Base-by-base conservation (phyloP, 2,329 filamentous ascomycete species). In the Aspergillus unguis region DNA sequence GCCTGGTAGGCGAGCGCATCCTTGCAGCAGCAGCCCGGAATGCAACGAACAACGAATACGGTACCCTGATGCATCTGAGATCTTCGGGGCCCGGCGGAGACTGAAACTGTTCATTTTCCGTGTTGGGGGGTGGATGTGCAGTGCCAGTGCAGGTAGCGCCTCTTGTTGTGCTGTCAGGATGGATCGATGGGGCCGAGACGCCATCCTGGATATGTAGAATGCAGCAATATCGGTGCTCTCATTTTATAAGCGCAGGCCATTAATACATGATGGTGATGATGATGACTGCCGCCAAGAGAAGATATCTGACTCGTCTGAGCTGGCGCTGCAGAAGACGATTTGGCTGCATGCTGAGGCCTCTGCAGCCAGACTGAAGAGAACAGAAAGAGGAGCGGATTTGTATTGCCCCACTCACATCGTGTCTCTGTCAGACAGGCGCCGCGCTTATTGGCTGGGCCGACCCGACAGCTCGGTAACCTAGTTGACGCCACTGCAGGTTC, bases 381-480 rank as follows among this genome's bases (percentile, higher is more conserved):
- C 17, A 17, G 17, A 17, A 17, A 17, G 17, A 17, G 17, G 17
- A 17, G 17, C 17, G 17, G 44, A 49, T 42, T 46, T 43, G 33
- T 42, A 40, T 35, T n/a, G 51, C 45, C 58, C 59, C 59, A 58
- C 59, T 32, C 47, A 55, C 58, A 61, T 60, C 56, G 54, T 58
- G 52, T 58, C 47, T 54, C 46, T 58, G 58, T 59, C 55, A 61
- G 44, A 44, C 54, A 38, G 48, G 44, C 41, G 52, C 50, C 29
- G 44, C 48, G 48, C 49, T 55, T 17, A 63, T 63, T 63, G 52
- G 61, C 46, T 46, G 33, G 38, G 28, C n/a, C 33, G 58, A 54
- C 57, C 61, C 61, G 55, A 54, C 53, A 59, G 52, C 51, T 56
- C 56, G 61, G 61, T 61, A 62, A 51, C 51, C 48, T 52, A 28